Evolutionary conservation across 805 yeast genomes (phyloP).

Genomic region (Komagataella kurtzmanii): DNA sequence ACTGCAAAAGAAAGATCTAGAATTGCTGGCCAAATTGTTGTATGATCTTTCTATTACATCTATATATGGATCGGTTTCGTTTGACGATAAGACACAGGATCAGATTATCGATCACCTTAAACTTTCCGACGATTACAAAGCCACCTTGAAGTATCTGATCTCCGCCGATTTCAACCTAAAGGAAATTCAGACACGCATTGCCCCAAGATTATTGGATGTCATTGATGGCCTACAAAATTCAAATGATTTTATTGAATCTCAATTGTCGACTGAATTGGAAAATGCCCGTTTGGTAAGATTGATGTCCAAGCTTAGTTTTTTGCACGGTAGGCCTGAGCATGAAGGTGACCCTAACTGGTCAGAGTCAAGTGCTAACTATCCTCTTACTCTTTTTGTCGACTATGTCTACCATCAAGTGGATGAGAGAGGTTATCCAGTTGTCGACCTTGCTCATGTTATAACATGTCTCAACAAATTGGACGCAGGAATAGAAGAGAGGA

Average conservation of each 20-base stretch:
- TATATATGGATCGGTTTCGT: constrained; percentile 4
- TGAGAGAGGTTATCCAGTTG: constrained; percentile 60
- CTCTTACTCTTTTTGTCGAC: constrained; percentile 65
- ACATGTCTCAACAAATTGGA: constrained; percentile 77
- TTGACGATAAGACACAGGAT: constrained; percentile 5
- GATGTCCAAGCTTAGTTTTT: constrained; percentile 66
- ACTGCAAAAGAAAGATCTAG: constrained; percentile 42
- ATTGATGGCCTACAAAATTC: constrained; percentile 36
- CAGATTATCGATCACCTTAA: constrained; percentile 16
- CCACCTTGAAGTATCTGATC: constrained; percentile 24
- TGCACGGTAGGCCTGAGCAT: constrained; percentile 61
- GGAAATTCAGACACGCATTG: constrained; percentile 24
- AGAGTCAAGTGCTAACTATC: constrained; percentile 64
- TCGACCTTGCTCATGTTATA: constrained; percentile 76
- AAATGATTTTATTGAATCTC: constrained; percentile 47
- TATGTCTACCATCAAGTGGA: constrained; percentile 78
- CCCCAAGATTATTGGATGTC: constrained; percentile 29
- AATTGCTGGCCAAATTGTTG: constrained; percentile 45
- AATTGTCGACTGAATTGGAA: constrained; percentile 63
- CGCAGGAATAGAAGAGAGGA: constrained; percentile 77
- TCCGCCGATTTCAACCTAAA: constrained; percentile 12
- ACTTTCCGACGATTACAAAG: constrained; percentile 31
- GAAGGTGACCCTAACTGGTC: constrained; percentile 43
- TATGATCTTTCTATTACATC: constrained; percentile 34
- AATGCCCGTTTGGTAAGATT: constrained; percentile 80